Base-by-base conservation (phyloP, 2,329 filamentous ascomycete genomes). In the Aspergillus calidoustus region DNA sequence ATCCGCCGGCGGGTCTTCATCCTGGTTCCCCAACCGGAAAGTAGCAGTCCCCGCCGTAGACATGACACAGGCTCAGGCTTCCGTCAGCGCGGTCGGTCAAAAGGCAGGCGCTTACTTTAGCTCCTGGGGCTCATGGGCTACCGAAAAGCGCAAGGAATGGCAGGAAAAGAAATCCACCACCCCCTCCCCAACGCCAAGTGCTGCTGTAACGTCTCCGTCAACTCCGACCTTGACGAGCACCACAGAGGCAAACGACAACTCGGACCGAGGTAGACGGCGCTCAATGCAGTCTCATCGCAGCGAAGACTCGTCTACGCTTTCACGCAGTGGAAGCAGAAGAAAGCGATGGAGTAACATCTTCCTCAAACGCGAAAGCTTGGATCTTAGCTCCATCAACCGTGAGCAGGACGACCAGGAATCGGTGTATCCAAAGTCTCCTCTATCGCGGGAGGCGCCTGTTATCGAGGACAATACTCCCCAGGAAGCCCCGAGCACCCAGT, bases 121-220 rank as follows among this genome's bases (percentile, higher is more conserved):
- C 59, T 87, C 84, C 0, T 89, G 87, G 87, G 82, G 86, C 4
- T 76, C 81, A 1, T 89, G 87, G 87, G 87, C 87, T 4, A 77
- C 70, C 63, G 81, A 82, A 59, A 78, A 78, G 68, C 76, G 76
- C 31, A 80, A 76, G 64, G 80, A 78, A 64, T 83, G 79, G 80
- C 77, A 79, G 63, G 76, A 79, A 25, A 76, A 76, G 60, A 76
- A 74, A 55, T 64, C 63, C 15, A 60, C 68, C 19, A 68, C 74
- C 2, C 64, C 71, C 0, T 69, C 73, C 1, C 67, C 74, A 23
- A 68, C 71, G 5, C 61, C 71, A 9, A 64, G 41, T 31, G 43
- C 28, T 43, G 19, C 57, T 7, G 31, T 48, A 6, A 53, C 63
- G 3, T 70, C 69, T 9, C 66, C 68, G 7, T 67, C 69, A 2